Evolutionary conservation across 257 asterid genomes (phyloP).

Genomic region (Leonotis leonurus): DNA sequence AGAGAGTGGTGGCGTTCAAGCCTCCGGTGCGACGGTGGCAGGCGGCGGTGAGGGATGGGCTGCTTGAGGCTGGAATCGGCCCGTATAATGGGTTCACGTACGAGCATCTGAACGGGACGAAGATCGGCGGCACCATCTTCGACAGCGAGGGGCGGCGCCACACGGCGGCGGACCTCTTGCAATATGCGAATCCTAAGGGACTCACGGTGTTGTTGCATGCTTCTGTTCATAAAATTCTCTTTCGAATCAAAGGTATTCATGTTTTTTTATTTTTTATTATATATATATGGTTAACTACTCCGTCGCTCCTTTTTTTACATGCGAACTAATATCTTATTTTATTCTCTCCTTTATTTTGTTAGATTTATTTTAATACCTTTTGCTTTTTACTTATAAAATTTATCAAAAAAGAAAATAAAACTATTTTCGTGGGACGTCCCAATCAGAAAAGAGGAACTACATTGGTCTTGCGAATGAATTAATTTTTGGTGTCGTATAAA

Average conservation of each 20-base stretch:
- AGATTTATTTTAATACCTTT: too few relatives aligned
- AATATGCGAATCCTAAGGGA: constrained; percentile 54
- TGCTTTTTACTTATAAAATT: too few relatives aligned
- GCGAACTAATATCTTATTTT: too few relatives aligned
- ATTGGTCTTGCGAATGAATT: too few relatives aligned
- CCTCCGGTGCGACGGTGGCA: constrained; percentile 70
- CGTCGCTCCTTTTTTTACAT: too few relatives aligned
- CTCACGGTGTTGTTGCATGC: constrained; percentile 57
- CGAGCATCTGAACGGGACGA: constrained; percentile 66
- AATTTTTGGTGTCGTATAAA: too few relatives aligned
- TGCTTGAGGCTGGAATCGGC: constrained; percentile 51
- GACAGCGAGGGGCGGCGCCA: constrained; percentile 52
- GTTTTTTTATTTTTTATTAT: not conserved
- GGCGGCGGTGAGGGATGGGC: constrained; percentile 59
- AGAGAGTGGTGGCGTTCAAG: constrained; percentile 55
- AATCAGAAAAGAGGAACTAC: too few relatives aligned
- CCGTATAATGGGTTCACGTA: constrained; percentile 74
- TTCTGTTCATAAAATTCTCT: constrained; percentile 52
- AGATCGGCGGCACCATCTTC: constrained; percentile 69
- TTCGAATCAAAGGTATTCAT: constrained; percentile 40
- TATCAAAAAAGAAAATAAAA: too few relatives aligned
- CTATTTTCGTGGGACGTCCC: too few relatives aligned
- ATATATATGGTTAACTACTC: too few relatives aligned
- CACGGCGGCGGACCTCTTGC: constrained; percentile 76
- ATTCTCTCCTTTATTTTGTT: too few relatives aligned